Conservation (phyloP, 257 asterid species). For the Paraleonurus japonicus region DNA sequence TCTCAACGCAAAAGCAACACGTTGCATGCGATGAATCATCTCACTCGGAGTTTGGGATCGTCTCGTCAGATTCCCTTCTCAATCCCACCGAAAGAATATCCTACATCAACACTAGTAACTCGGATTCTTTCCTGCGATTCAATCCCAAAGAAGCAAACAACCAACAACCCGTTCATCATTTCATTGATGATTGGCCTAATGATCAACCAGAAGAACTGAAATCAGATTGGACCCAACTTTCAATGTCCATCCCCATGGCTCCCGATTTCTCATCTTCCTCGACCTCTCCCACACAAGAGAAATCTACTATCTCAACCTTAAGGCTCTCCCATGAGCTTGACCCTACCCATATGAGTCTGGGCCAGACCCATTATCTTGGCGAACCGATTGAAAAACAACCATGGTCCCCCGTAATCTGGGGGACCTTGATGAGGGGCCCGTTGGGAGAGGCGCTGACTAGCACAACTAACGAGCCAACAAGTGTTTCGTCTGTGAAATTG, state of each 20-base stretch:
- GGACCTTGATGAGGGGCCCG: conserved; percentile 74
- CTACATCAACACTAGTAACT: conserved; percentile 36
- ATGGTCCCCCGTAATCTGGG: conserved; percentile 78
- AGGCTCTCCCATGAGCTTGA: conserved; percentile 55
- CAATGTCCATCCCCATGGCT: conserved; percentile 78
- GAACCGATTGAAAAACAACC: conserved; percentile 42
- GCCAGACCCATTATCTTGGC: conserved; percentile 27
- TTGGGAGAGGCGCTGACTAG: conserved; percentile 79
- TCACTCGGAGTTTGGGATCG: conserved; percentile 53
- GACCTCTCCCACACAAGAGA: conserved; percentile 49
- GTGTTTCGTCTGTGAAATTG: conserved; percentile 30
- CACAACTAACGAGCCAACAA: conserved; percentile 25
- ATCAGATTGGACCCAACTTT: conserved; percentile 86
- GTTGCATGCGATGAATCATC: conserved; percentile 37
- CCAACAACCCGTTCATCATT: conserved; percentile 53
- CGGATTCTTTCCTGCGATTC: conserved; percentile 45
- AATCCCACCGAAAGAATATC: conserved; percentile 62
- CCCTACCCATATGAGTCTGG: conserved; percentile 62
- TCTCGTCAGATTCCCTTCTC: conserved; percentile 59
- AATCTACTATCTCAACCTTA: conserved; percentile 48
- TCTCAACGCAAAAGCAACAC: conserved; percentile 51
- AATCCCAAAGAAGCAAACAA: conserved; percentile 38
- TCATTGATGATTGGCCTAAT: conserved; percentile 65
- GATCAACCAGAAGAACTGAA: conserved; percentile 58
- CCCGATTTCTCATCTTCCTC: conserved; percentile 62